phyloP scores from a whole-genome alignment of 2,329 filamentous ascomycete species.

The Raffaelea deltoideospora region DNA sequence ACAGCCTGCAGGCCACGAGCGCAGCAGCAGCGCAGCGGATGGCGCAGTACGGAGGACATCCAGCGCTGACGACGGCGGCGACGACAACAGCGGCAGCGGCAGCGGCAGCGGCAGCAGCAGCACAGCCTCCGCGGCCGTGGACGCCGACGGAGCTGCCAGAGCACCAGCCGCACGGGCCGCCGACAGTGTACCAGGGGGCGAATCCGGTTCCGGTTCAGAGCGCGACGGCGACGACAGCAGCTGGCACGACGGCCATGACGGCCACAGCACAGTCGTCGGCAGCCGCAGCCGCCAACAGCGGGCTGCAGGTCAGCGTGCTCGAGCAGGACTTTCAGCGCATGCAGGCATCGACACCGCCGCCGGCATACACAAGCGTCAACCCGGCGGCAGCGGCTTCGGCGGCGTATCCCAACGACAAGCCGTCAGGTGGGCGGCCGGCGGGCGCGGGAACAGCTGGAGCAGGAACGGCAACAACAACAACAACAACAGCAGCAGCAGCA shows the following conservation, averaged over 20 bases:
- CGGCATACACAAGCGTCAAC: slow-evolving; percentile 80
- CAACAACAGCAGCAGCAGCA: too few relatives aligned
- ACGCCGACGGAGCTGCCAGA: slow-evolving; percentile 87
- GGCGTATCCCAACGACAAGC: slow-evolving; percentile 74
- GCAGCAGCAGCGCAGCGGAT: slow-evolving; percentile 68
- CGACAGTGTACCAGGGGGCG: slow-evolving; percentile 79
- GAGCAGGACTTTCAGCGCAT: slow-evolving; percentile 78
- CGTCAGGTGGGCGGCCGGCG: slow-evolving; percentile 14
- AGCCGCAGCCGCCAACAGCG: slow-evolving; percentile 22
- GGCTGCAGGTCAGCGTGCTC: slow-evolving; percentile 51
- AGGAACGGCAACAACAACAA: slow-evolving; percentile 8
- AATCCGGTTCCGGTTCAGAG: slow-evolving; percentile 50
- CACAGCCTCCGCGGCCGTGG: slow-evolving; percentile 53
- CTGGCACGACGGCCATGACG: not conserved
- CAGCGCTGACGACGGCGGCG: slow-evolving; percentile 26
- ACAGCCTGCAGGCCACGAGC: slow-evolving; percentile 52
- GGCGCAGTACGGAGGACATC: slow-evolving; percentile 56
- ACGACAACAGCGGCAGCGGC: slow-evolving; percentile 11
- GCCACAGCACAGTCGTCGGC: slow-evolving; percentile 1
- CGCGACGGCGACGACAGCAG: slow-evolving; percentile 33
- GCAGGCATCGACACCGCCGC: slow-evolving; percentile 72
- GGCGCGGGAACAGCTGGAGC: slow-evolving; percentile 3
- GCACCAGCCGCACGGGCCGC: slow-evolving; percentile 73
- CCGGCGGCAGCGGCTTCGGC: slow-evolving; percentile 31
- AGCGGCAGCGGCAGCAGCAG: not conserved